phyloP scores from a whole-genome alignment of 805 yeast species.

The Candida incommunis region DNA sequence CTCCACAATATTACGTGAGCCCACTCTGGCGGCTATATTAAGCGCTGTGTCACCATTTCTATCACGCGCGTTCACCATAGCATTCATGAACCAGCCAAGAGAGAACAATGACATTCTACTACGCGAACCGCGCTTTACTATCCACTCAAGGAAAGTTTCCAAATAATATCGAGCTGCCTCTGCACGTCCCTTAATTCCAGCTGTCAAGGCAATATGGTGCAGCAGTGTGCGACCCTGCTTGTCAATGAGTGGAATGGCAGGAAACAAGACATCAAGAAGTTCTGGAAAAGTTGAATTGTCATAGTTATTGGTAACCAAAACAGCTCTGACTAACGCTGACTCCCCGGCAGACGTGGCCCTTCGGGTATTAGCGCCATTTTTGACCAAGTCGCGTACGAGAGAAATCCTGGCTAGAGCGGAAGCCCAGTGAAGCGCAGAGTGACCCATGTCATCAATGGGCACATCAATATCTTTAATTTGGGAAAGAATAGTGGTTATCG shows the following conservation, averaged over 20 bases:
- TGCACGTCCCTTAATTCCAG: constrained; percentile 61
- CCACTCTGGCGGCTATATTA: constrained; percentile 83
- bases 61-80: constrained; percentile 79
- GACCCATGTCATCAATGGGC: constrained; percentile 86
- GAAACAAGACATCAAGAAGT: constrained; percentile 59
- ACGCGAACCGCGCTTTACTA: constrained; percentile 39
- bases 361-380: constrained; percentile 50
- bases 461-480: constrained; percentile 51
- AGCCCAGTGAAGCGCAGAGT: constrained; percentile 92
- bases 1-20: constrained; percentile 66
- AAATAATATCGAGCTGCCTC: constrained; percentile 62
- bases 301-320: constrained; percentile 69
- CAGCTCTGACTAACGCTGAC: constrained; percentile 72
- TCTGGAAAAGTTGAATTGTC: constrained; percentile 64
- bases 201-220: constrained; percentile 74
- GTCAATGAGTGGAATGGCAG: constrained; percentile 53
- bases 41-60: constrained; percentile 89
- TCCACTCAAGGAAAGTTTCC: constrained; percentile 64
- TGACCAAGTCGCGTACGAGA: constrained; percentile 54
- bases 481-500: constrained; percentile 11
- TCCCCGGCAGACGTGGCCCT: constrained; percentile 77
- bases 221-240: constrained; percentile 63
- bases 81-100: constrained; percentile 44
- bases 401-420: constrained; percentile 72
- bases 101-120: constrained; percentile 33